Percentiles rank a stretch among this genome's conserved stretches.
phyloP scores from a whole-genome alignment of 805 yeast species.

The Wickerhamomyces pijperi region DNA sequence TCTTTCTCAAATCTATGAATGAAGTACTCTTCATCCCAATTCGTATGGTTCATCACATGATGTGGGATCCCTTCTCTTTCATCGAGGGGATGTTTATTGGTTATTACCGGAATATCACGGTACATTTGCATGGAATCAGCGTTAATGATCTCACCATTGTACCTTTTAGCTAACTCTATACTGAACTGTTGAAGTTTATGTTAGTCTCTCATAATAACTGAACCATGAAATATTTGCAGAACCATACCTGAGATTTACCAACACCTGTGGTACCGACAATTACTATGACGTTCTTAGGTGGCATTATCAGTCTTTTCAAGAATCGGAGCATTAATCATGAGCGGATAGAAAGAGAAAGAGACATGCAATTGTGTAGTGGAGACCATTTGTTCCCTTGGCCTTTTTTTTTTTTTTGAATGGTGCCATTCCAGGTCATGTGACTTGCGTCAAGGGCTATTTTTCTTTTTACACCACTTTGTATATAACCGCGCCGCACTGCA shows the following conservation, averaged over 20 bases:
- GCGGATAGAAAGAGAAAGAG: too few relatives aligned
- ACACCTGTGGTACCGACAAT: constrained; percentile 94
- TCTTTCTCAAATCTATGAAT: constrained; percentile 71
- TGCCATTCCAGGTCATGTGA: too few relatives aligned
- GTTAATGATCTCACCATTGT: constrained; percentile 84
- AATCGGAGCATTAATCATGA: constrained; percentile 7
- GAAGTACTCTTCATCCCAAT: constrained; percentile 72
- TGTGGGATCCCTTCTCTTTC: constrained; percentile 73
- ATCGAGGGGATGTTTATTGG: constrained; percentile 81
- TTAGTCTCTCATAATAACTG: background rate
- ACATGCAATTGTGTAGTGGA: background rate
- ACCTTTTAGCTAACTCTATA: constrained; percentile 63
- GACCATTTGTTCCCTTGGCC: too few relatives aligned
- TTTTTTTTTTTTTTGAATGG: too few relatives aligned
- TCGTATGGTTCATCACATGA: constrained; percentile 78
- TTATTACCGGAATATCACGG: constrained; percentile 55
- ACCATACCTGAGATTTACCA: constrained; percentile 83
- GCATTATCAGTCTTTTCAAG: constrained; percentile 7
- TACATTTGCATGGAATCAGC: constrained; percentile 98
- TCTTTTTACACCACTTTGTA: too few relatives aligned
- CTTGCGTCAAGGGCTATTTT: too few relatives aligned
- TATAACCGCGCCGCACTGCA: too few relatives aligned
- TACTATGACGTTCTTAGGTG: constrained; percentile 36
- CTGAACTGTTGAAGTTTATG: constrained; percentile 34
- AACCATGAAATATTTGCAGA: too few relatives aligned